These are phyloP conservation scores for Wickerhamiella galacta DNA, from an alignment of 805 yeast species.

Conservation along the genomic window DNA sequence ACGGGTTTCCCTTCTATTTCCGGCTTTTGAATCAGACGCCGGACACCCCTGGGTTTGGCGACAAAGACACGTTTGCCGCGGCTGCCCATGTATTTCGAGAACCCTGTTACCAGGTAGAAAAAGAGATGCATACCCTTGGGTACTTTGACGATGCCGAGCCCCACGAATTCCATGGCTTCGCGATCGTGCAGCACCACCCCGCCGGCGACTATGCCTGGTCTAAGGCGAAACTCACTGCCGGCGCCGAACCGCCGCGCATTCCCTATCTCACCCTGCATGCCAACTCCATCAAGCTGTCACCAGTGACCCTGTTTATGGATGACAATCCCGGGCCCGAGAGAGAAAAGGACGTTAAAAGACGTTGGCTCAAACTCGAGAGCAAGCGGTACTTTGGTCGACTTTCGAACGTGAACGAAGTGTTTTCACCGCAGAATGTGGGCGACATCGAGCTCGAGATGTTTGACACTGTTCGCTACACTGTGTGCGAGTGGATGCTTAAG, in stretches of 20 bases:
- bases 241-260: neutral
- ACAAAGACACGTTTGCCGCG: slow-evolving; percentile 25
- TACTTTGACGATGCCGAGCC: neutral
- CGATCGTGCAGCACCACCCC: slow-evolving; percentile 1
- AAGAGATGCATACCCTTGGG: neutral
- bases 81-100: slow-evolving; percentile 1
- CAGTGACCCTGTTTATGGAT: neutral
- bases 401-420: neutral
- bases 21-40: slow-evolving; percentile 36
- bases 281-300: slow-evolving; percentile 1
- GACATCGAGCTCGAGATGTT: neutral
- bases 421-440: neutral
- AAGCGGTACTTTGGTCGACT: neutral
- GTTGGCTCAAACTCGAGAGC: neutral
- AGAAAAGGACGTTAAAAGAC: neutral
- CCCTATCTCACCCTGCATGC: neutral
- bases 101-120: neutral
- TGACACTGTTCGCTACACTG: neutral
- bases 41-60: slow-evolving; percentile 64
- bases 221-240: neutral
- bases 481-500: slow-evolving; percentile 2
- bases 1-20: slow-evolving; percentile 44
- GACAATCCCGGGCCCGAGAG: neutral
- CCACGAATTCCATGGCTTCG: slow-evolving; percentile 1
- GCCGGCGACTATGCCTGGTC: neutral